Percentiles rank a stretch among this genome's conserved stretches.
phyloP scores from a whole-genome alignment of 345 rosid species.

The Murraya koenigii region DNA sequence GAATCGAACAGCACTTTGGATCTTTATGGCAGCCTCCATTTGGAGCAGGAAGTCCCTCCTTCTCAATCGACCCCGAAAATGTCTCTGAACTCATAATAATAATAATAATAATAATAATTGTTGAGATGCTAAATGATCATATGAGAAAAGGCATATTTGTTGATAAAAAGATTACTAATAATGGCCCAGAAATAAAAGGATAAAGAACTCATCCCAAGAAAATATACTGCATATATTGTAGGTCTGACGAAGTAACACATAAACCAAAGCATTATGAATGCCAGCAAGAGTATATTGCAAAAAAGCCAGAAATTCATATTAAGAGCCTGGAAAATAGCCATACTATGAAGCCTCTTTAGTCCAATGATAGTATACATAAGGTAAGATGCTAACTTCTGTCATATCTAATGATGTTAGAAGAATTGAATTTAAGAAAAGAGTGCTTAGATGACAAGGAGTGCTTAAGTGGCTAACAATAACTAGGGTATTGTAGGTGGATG shows the following conservation, averaged over 20 bases:
- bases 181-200: neutral
- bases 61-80: conserved; percentile 57
- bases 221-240: neutral
- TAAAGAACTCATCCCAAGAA: neutral
- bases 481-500: neutral
- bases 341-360: neutral
- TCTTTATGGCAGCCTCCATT: conserved; percentile 45
- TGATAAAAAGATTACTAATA: neutral
- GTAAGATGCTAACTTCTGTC: neutral
- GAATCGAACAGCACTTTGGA: conserved; percentile 57
- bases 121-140: neutral
- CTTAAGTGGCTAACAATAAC: neutral
- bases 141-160: neutral
- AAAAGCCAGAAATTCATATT: neutral
- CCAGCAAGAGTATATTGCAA: neutral
- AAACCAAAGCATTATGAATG: neutral
- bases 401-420: neutral
- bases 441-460: neutral
- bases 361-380: neutral
- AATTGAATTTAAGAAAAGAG: neutral
- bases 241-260: neutral
- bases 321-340: neutral
- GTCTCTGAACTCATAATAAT: conserved; percentile 53
- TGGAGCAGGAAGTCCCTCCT: conserved; percentile 44
- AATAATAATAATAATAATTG: conserved; percentile 6